These are phyloP conservation scores for Fusarium pseudonygamai DNA, from an alignment of 2,329 filamentous ascomycete genomes.

Conservation along the genomic window DNA sequence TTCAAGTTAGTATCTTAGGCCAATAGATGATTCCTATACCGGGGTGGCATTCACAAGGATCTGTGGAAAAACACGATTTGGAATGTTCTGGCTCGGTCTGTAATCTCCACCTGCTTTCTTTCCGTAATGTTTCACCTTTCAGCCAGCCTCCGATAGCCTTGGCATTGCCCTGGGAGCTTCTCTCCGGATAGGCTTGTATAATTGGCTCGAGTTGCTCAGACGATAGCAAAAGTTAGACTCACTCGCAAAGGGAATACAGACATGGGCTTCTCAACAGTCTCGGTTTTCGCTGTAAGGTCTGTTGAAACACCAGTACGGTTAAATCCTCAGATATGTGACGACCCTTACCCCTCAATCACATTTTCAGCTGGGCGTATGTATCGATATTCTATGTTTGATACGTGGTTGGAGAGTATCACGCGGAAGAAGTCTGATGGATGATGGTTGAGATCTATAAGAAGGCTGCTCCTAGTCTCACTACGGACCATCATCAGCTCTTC, in stretches of 20 bases:
- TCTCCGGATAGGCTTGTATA: accelerated
- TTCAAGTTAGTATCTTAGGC: accelerated
- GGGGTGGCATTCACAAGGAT: accelerated
- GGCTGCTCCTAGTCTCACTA: accelerated
- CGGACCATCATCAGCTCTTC: accelerated
- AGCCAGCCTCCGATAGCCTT: neutral
- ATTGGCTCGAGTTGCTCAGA: neutral
- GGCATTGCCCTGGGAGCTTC: neutral
- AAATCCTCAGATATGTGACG: neutral
- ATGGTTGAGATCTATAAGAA: neutral
- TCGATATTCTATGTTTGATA: no score
- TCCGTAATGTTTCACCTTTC: neutral
- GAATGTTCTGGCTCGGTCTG: neutral
- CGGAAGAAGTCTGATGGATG: accelerated
- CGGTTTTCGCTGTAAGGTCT: accelerated
- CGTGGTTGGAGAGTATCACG: no score
- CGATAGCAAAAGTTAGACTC: neutral
- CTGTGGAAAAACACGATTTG: no score
- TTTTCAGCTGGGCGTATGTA: neutral
- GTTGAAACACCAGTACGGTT: accelerated
- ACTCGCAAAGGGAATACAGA: neutral
- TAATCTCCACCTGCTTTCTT: neutral
- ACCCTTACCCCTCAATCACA: neutral
- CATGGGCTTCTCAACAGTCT: neutral
- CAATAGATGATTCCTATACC: neutral